A percentile compares a stretch with the other conserved stretches of the same genome.
Conservation (phyloP, 148 eudicot genomes). For the Suaeda aralocaspica region DNA sequence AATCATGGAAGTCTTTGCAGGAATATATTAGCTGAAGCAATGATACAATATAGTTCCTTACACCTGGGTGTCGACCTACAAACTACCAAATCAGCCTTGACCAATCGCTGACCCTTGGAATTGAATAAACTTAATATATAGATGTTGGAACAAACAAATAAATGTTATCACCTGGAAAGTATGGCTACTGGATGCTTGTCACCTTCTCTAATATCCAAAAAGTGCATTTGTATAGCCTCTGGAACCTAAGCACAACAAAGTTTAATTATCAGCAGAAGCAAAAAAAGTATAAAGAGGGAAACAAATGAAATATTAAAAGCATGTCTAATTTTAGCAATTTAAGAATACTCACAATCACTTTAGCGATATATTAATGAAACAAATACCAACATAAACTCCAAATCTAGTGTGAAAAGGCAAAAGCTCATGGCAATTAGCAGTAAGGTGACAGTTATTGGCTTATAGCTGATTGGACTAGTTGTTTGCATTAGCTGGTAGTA, state of each 20-base stretch:
- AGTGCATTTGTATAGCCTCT: conserved; percentile 57
- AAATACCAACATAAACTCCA: background rate
- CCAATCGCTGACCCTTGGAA: background rate
- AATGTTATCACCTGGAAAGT: conserved; percentile 61
- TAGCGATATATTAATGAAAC: background rate
- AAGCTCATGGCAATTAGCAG: no score
- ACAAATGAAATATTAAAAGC: background rate
- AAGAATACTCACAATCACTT: background rate
- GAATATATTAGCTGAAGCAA: background rate
- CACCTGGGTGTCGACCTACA: background rate
- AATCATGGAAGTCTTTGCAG: background rate
- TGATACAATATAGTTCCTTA: background rate
- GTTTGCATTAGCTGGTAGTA: no score
- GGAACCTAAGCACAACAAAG: conserved; percentile 59
- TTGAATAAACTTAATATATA: background rate
- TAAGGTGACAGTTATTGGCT: no score
- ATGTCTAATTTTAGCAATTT: background rate
- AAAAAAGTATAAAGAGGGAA: background rate
- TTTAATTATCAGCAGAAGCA: background rate
- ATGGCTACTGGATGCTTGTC: conserved; percentile 79
- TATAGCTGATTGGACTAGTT: no score
- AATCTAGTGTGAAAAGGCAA: no score
- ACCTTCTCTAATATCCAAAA: conserved; percentile 45
- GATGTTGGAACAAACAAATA: background rate
- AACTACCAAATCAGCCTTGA: background rate